A percentile compares a stretch with the other conserved stretches of the same genome.
Evolutionary conservation across 331 rosid genomes (phyloP).

Genomic region (Arachis monticola): DNA sequence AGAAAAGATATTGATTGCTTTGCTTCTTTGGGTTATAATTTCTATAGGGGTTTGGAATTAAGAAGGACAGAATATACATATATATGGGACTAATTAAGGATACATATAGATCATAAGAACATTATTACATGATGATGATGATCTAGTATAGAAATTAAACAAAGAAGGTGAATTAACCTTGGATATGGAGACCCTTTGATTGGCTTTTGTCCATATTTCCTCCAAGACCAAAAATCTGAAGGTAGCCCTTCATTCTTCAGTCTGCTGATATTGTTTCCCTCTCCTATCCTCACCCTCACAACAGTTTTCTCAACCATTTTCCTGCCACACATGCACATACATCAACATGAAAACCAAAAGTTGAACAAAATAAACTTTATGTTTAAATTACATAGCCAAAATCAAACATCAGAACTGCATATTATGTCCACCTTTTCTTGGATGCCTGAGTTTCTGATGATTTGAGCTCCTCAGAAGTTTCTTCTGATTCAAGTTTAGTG

Average conservation of each 20-base stretch:
- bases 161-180: slow-evolving; percentile 53
- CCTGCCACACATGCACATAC: slow-evolving; percentile 50
- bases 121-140: background rate
- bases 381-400: slow-evolving; percentile 9
- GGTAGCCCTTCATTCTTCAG: slow-evolving; percentile 87
- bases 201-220: slow-evolving; percentile 97
- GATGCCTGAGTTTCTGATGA: slow-evolving; percentile 56
- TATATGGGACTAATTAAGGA: background rate
- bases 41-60: slow-evolving; percentile 28
- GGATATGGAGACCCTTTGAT: slow-evolving; percentile 96
- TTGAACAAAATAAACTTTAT: background rate
- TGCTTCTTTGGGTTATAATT: background rate
- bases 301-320: slow-evolving; percentile 71
- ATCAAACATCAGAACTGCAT: background rate
- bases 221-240: slow-evolving; percentile 95
- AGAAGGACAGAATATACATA: background rate
- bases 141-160: background rate
- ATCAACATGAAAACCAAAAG: slow-evolving; percentile 26
- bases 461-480: slow-evolving; percentile 42
- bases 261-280: slow-evolving; percentile 71
- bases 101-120: background rate
- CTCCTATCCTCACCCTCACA: slow-evolving; percentile 71
- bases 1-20: background rate
- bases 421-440: slow-evolving; percentile 56
- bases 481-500: slow-evolving; percentile 50